Evolutionary conservation across 441 rosid genomes (phyloP).

Genomic region (Raphanus hybrid): DNA sequence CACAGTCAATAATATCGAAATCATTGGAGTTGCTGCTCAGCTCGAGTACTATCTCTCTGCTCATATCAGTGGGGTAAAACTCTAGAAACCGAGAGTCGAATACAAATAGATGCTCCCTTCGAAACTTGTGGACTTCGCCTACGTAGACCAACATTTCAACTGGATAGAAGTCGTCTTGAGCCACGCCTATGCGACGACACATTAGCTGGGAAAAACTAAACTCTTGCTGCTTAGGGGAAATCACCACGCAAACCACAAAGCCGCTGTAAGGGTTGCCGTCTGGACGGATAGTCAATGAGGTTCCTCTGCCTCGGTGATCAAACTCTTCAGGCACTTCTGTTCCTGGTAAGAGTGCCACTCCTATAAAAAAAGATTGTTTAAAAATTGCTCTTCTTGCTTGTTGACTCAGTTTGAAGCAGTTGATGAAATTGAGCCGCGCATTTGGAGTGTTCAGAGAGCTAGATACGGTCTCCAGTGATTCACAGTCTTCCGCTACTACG

Average conservation of each 20-base stretch:
- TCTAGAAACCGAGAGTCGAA: not conserved
- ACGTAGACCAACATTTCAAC: constrained; percentile 7
- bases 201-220: not conserved
- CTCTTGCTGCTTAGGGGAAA: not conserved
- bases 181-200: not conserved
- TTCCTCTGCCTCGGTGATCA: not conserved
- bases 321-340: constrained; percentile 10
- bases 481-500: not conserved
- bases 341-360: not conserved
- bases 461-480: constrained; percentile 11
- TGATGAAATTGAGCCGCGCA: not conserved
- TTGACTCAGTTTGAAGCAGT: not conserved
- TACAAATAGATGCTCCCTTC: not conserved
- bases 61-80: not conserved
- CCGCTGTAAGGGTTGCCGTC: not conserved
- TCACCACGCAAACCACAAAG: constrained; percentile 8
- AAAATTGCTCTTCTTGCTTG: not conserved
- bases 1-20: not conserved
- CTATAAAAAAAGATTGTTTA: not conserved
- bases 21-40: constrained; percentile 22
- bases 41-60: constrained; percentile 7
- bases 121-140: not conserved
- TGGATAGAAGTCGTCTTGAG: not conserved
- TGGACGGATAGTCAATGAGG: not conserved
- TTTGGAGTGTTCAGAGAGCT: not conserved